A percentile compares a stretch with the other conserved stretches of the same genome.
Conservation (phyloP, 345 rosid genomes). For the Eucalyptus urophylla region DNA sequence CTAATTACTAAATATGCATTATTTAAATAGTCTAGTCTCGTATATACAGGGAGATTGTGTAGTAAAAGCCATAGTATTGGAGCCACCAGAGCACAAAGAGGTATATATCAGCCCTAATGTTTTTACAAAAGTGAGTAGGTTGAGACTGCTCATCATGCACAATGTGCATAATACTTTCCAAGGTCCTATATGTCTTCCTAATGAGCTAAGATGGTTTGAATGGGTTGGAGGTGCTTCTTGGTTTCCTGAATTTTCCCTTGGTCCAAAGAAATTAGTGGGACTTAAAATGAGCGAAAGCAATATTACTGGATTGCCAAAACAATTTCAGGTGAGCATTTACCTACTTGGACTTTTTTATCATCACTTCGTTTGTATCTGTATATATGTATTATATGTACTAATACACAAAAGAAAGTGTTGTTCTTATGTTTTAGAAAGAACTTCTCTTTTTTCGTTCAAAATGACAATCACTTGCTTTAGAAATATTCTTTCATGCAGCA, state of each 20-base stretch:
- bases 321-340: background rate
- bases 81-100: accelerated
- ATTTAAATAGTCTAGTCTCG: accelerated
- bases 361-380: background rate
- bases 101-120: background rate
- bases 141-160: background rate
- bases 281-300: background rate
- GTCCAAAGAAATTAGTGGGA: background rate
- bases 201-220: background rate
- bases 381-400: background rate
- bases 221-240: background rate
- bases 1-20: background rate
- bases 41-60: background rate
- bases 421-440: background rate
- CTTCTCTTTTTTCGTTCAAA: too few species aligned
- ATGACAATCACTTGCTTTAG: background rate
- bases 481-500: background rate
- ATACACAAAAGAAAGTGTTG: background rate
- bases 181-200: too few species aligned
- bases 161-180: background rate
- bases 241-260: background rate
- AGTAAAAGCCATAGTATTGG: background rate
- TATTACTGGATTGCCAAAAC: background rate
- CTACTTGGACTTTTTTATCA: background rate
- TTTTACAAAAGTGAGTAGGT: background rate